Conservation (phyloP, 2,329 filamentous ascomycete species). For the Arthrobotrys sphaeroides region DNA sequence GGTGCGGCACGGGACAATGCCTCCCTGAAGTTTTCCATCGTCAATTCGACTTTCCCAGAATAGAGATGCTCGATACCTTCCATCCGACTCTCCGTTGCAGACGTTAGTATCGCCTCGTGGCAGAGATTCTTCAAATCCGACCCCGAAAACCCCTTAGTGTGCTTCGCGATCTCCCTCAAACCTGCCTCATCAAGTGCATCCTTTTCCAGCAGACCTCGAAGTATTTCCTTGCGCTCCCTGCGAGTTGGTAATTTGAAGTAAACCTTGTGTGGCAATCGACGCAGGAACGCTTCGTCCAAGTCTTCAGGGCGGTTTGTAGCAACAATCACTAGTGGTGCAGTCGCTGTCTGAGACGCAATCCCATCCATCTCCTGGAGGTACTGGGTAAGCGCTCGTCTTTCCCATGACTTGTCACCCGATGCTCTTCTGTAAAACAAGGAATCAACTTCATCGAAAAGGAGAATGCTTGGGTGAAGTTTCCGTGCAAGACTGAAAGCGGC, state of each 20-base stretch:
- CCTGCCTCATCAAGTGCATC: slow-evolving; percentile 20
- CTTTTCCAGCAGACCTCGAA: slow-evolving; percentile 15
- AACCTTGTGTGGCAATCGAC: slow-evolving; percentile 23
- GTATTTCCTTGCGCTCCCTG: slow-evolving; percentile 12
- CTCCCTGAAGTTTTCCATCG: background rate
- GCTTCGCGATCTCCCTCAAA: slow-evolving; percentile 4
- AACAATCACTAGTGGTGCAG: slow-evolving; percentile 22
- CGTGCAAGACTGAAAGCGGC: slow-evolving; percentile 17
- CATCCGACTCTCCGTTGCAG: background rate
- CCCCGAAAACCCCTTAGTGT: slow-evolving; percentile 30
- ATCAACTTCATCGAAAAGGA: slow-evolving; percentile 43
- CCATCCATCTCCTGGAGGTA: slow-evolving; percentile 40
- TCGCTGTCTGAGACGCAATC: background rate
- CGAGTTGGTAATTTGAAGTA: slow-evolving; percentile 9
- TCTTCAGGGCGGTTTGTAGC: slow-evolving; percentile 32
- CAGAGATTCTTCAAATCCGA: slow-evolving; percentile 39
- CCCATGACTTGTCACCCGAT: slow-evolving; percentile 8
- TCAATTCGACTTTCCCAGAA: background rate
- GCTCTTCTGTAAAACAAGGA: slow-evolving; percentile 27
- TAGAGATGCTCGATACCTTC: background rate
- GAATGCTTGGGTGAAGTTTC: slow-evolving; percentile 31
- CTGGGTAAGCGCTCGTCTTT: slow-evolving; percentile 19
- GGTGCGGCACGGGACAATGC: background rate
- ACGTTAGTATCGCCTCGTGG: slow-evolving; percentile 16
- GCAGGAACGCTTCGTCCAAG: slow-evolving; percentile 29